Percentiles rank a stretch among this genome's conserved stretches.
phyloP scores from a whole-genome alignment of 306 rosid genomes.

The Begonia peltatifolia region DNA sequence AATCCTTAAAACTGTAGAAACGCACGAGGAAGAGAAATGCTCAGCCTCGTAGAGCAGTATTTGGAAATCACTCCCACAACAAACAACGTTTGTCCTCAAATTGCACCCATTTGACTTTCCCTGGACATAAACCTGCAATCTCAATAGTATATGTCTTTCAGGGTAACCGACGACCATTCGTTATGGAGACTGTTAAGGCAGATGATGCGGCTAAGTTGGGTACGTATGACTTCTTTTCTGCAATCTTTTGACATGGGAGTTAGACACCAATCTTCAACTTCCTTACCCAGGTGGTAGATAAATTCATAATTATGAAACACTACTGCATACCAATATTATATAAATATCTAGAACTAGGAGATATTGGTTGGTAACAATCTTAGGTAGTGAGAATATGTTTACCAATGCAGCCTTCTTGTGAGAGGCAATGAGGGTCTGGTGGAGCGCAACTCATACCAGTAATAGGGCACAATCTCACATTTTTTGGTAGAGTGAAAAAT shows the following conservation, averaged over 20 bases:
- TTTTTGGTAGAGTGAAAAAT: no score
- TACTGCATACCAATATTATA: no score
- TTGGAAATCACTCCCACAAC: slow-evolving; percentile 59
- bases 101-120: slow-evolving; percentile 5
- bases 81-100: slow-evolving; percentile 35
- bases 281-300: not conserved
- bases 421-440: no score
- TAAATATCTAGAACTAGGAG: no score
- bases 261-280: not conserved
- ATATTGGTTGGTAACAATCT: no score
- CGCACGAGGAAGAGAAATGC: slow-evolving; percentile 90
- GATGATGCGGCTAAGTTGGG: slow-evolving; percentile 90
- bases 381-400: no score
- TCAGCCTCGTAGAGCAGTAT: slow-evolving; percentile 49
- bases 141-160: slow-evolving; percentile 19
- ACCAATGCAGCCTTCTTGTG: no score
- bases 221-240: slow-evolving; percentile 16
- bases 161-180: slow-evolving; percentile 78
- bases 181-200: slow-evolving; percentile 88
- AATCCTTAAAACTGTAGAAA: slow-evolving; percentile 41
- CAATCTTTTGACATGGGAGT: not conserved
- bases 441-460: no score
- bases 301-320: not conserved
- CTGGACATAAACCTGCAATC: not conserved
- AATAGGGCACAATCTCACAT: no score